Percentiles rank a stretch among this genome's conserved stretches.
These are phyloP conservation scores for Fraxinus sp. DNA, from an alignment of 305 asterid genomes.

Conservation along the genomic window DNA sequence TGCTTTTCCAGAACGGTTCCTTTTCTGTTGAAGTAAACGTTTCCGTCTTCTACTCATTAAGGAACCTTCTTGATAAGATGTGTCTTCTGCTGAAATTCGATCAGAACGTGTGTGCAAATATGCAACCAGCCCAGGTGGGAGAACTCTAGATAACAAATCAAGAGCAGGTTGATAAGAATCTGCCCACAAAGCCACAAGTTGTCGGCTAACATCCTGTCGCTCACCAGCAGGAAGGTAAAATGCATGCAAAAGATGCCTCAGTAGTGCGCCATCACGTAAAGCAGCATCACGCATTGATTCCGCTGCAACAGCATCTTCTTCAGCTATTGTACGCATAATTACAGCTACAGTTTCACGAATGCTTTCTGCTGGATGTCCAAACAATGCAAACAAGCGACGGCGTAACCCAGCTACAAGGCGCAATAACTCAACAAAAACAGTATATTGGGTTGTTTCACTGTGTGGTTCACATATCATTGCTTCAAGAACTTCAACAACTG, in stretches of 20 bases:
- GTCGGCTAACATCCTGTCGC: constrained; percentile 95
- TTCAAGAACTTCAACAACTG: constrained; percentile 94
- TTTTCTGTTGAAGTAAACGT: constrained; percentile 85
- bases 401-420: constrained; percentile 98
- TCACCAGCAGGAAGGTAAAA: constrained; percentile 95
- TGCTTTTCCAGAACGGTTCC: constrained; percentile 71
- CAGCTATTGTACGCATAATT: constrained; percentile 98
- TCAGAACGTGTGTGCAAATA: constrained; percentile 84
- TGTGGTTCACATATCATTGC: constrained; percentile 97
- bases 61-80: constrained; percentile 66
- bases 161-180: constrained; percentile 99
- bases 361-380: constrained; percentile 98
- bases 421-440: constrained; percentile 88
- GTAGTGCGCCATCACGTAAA: constrained; percentile 95
- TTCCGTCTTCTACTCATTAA: constrained; percentile 83
- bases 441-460: constrained; percentile 88
- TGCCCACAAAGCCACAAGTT: constrained; percentile 99
- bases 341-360: constrained; percentile 94
- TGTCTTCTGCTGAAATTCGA: constrained; percentile 60
- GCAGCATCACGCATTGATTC: constrained; percentile 99
- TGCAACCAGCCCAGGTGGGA: constrained; percentile 99
- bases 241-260: constrained; percentile 94
- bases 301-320: constrained; percentile 99
- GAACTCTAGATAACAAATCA: constrained; percentile 87
- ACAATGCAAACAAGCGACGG: constrained; percentile 93